Percentiles rank a stretch among this genome's conserved stretches.
These are phyloP conservation scores for Sarcocystis neurona DNA, from an alignment of 169 alveolate genomes.

Conservation along the genomic window DNA sequence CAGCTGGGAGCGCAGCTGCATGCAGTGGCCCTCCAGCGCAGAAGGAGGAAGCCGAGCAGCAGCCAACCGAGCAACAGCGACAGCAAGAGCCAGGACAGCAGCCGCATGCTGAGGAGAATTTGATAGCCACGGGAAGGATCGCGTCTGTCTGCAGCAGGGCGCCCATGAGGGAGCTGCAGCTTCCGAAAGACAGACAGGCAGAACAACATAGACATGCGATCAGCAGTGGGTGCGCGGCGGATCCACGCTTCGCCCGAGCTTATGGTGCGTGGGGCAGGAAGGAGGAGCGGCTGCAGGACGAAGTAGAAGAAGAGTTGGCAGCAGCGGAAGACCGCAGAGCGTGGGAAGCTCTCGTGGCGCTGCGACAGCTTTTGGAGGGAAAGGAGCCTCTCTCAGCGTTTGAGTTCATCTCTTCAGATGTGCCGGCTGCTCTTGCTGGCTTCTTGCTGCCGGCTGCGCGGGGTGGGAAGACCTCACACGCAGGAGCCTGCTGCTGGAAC, in stretches of 20 bases:
- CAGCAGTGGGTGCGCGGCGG: too few species aligned
- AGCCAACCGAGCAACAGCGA: background rate
- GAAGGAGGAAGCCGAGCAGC: constrained; percentile 22
- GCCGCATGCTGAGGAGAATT: background rate
- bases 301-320: background rate
- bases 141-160: too few species aligned
- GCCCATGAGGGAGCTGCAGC: too few species aligned
- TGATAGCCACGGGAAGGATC: too few species aligned
- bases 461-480: too few species aligned
- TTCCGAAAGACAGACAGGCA: too few species aligned
- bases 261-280: background rate
- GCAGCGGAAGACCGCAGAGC: background rate
- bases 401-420: constrained; percentile 44
- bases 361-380: constrained; percentile 43
- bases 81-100: constrained; percentile 10
- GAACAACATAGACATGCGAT: too few species aligned
- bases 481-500: too few species aligned
- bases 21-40: constrained; percentile 35
- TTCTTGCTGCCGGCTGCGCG: too few species aligned
- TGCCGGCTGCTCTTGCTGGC: constrained; percentile 42
- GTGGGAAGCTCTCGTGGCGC: constrained; percentile 46
- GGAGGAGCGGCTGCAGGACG: background rate
- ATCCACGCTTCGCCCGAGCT: background rate
- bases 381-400: constrained; percentile 42
- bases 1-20: background rate